Percentiles rank a stretch among this genome's conserved stretches.
These are phyloP conservation scores for Gamsiella multidivaricata DNA, from an alignment of 192 early-diverging fungal genomes.

Conservation along the genomic window DNA sequence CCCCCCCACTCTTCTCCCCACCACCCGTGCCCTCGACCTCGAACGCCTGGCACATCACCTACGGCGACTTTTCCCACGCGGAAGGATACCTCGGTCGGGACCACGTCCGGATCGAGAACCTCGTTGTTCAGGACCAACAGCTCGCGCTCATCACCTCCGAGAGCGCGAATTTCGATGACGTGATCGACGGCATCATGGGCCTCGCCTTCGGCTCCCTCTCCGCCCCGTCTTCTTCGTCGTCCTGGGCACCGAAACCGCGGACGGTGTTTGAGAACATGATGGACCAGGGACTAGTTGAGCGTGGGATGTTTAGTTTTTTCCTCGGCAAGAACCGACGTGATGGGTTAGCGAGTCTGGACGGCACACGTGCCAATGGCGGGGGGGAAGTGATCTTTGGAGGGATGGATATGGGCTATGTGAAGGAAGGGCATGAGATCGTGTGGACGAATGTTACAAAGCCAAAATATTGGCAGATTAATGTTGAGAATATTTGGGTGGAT, in stretches of 20 bases:
- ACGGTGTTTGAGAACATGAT: conserved; percentile 70
- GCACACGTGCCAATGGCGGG: conserved; percentile 42
- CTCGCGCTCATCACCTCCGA: conserved; percentile 61
- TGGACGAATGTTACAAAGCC: conserved; percentile 49
- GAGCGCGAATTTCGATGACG: conserved; percentile 64
- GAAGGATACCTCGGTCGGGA: conserved; percentile 15
- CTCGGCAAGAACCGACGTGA: conserved; percentile 51
- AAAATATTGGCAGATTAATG: conserved; percentile 68
- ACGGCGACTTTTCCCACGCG: conserved; percentile 25
- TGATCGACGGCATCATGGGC: conserved; percentile 73
- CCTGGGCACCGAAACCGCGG: no score
- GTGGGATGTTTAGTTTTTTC: conserved; percentile 71
- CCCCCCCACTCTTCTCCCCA: no score
- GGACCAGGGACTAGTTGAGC: conserved; percentile 59
- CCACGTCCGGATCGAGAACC: conserved; percentile 4
- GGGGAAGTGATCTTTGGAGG: conserved; percentile 50
- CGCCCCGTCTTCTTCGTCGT: conserved; percentile 17
- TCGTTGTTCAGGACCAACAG: background rate
- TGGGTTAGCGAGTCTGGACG: no score
- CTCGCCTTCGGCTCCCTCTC: conserved; percentile 65
- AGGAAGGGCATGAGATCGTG: background rate
- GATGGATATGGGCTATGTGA: conserved; percentile 3
- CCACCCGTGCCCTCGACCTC: no score
- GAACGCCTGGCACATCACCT: conserved; percentile 31
- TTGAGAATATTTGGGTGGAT: conserved; percentile 33